Evolutionary conservation across 1,139 yeast genomes (phyloP).

Genomic region (Debaryomyces coudertii): DNA sequence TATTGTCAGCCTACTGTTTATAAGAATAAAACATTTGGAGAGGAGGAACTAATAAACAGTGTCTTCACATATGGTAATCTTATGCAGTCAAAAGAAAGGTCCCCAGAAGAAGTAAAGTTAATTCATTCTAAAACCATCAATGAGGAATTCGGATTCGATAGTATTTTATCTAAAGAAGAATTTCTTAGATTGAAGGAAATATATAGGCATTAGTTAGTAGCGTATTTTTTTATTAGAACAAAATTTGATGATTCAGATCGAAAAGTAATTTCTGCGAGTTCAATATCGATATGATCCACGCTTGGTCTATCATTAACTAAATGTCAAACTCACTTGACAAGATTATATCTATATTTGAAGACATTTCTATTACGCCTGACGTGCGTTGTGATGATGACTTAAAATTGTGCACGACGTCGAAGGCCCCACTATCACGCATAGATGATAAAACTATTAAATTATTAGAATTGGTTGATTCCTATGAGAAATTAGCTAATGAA

Average conservation of each 20-base stretch:
- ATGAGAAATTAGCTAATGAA: constrained; percentile 29
- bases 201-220: constrained; percentile 32
- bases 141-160: constrained; percentile 50
- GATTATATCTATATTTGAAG: constrained; percentile 18
- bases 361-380: constrained; percentile 15
- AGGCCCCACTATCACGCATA: constrained; percentile 11
- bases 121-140: constrained; percentile 35
- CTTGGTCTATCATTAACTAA: neutral
- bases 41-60: constrained; percentile 66
- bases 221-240: neutral
- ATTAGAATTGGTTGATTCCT: constrained; percentile 32
- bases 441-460: constrained; percentile 28
- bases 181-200: constrained; percentile 42
- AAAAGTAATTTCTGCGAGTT: constrained; percentile 1
- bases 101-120: constrained; percentile 39
- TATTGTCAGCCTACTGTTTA: constrained; percentile 23
- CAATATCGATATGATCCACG: neutral
- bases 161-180: constrained; percentile 52
- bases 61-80: constrained; percentile 54
- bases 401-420: constrained; percentile 7
- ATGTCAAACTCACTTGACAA: constrained; percentile 11
- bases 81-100: constrained; percentile 40
- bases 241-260: neutral
- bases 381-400: constrained; percentile 10
- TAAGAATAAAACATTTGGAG: constrained; percentile 43